Base-by-base conservation (phyloP, 1,284 basidiomycete genomes). In the Ceratorhiza oryzae-sativae region DNA sequence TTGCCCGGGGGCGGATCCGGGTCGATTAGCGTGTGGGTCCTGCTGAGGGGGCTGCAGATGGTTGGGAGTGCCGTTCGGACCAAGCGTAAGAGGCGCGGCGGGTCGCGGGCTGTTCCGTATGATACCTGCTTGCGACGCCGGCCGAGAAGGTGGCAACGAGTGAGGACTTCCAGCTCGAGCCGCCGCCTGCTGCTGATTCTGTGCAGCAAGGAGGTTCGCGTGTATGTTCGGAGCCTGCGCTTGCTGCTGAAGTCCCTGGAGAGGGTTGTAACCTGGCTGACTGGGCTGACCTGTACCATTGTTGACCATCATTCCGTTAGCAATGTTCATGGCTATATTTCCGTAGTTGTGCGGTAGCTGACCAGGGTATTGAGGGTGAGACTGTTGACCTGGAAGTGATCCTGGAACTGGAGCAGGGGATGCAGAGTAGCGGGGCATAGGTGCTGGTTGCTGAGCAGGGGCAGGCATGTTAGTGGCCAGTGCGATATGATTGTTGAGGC, bases 291-390 rank as follows among this genome's bases (percentile, higher is more conserved):
- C 62, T 67, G 62, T 55, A 42, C 62, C 62, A 67, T 67, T 67
- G 49, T 67, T 51, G 62, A 67, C 23, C 62, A 55, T 55, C 62
- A 67, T 67, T 67, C 62, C 62, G 49, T 67, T 67, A 67, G 62
- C 62, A 67, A 67, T 25, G 62, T 55, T 67, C 48, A 67, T 51
- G 49, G 34, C 62, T 25, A 67, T 32, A 55, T 27, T 48, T 67
- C 62, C 62, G 49, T 67, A 67, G 62, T 55, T 67, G 62, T 51
- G 34, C 49, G 12, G 15, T 53, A 67, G 62, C 62, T 67, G 62
- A 67, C 62, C 62, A 67, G 46, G 62, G 49, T 67, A 67, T 55
- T 67, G 62, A 20, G 34, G 62, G 23, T 45, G 45, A 4, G 62
- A 36, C 42, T 67, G 62, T 32, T 55, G 32, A 27, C 48, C 48